Conservation (phyloP, 1,139 yeast species). For the Casaregolazyma suthepensis region DNA sequence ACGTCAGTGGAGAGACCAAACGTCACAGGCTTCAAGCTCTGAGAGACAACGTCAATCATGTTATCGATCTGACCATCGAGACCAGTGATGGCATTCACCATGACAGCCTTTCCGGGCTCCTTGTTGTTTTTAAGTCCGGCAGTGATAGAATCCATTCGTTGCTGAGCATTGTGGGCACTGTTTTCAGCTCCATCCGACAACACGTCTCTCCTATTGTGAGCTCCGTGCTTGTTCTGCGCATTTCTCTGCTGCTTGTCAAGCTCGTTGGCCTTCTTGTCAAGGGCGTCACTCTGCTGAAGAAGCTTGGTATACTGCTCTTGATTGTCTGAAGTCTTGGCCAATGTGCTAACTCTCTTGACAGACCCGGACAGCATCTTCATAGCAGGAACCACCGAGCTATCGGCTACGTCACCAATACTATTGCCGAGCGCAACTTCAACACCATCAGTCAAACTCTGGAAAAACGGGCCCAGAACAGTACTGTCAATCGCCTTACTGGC, state of each 20-base stretch:
- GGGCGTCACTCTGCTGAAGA: conserved; percentile 9
- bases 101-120: conserved; percentile 25
- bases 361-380: conserved; percentile 16
- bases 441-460: conserved; percentile 31
- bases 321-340: conserved; percentile 10
- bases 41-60: conserved; percentile 23
- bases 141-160: conserved; percentile 19
- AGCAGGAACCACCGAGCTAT: conserved; percentile 19
- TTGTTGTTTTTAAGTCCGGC: conserved; percentile 17
- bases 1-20: conserved; percentile 24
- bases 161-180: conserved; percentile 19
- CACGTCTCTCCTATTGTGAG: not conserved
- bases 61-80: conserved; percentile 33
- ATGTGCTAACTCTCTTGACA: conserved; percentile 7
- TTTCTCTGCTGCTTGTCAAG: conserved; percentile 2
- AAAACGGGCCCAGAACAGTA: conserved; percentile 26
- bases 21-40: conserved; percentile 24
- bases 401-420: conserved; percentile 12
- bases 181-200: not conserved
- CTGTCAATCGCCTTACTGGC: conserved; percentile 1
- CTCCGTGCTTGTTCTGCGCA: not conserved
- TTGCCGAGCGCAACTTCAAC: conserved; percentile 27
- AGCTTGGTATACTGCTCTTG: conserved; percentile 7
- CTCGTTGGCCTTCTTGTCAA: conserved; percentile 3
- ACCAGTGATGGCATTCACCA: conserved; percentile 27